Conservation (phyloP, 352 stramenopile species). For the Globisporangium apiculatum region DNA sequence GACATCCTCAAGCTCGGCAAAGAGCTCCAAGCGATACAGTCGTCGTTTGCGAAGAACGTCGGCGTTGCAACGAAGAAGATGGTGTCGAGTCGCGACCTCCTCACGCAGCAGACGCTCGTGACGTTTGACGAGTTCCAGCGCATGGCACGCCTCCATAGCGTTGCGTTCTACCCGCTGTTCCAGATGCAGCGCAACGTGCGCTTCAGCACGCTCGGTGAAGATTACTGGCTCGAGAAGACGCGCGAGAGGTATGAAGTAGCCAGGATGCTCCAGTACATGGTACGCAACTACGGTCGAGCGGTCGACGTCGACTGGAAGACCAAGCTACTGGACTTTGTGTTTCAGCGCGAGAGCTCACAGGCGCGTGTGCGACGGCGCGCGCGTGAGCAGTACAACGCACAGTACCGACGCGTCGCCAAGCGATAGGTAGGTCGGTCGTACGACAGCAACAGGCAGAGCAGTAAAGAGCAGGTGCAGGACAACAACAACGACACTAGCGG, state of each 20-base stretch:
- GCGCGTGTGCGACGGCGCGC: slow-evolving; percentile 25
- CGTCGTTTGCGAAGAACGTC: slow-evolving; percentile 39
- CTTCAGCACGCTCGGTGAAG: slow-evolving; percentile 23
- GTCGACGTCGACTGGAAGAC: slow-evolving; percentile 32
- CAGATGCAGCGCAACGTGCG: slow-evolving; percentile 43
- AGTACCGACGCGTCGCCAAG: not conserved
- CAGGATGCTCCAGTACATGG: slow-evolving; percentile 31
- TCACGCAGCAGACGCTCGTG: slow-evolving; percentile 14
- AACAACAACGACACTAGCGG: no score
- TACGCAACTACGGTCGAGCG: slow-evolving; percentile 24
- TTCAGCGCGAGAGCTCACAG: slow-evolving; percentile 21
- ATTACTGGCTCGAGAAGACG: slow-evolving; percentile 47
- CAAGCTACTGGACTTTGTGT: slow-evolving; percentile 19
- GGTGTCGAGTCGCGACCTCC: slow-evolving; percentile 14
- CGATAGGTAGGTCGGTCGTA: no score
- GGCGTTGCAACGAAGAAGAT: slow-evolving; percentile 35
- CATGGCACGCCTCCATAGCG: slow-evolving; percentile 33
- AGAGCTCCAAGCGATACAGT: slow-evolving; percentile 34
- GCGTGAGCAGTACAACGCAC: slow-evolving; percentile 28
- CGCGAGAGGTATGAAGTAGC: slow-evolving; percentile 30
- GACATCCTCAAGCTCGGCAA: slow-evolving; percentile 31
- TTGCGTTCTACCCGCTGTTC: slow-evolving; percentile 49
- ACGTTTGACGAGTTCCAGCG: slow-evolving; percentile 50
- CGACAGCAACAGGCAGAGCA: no score
- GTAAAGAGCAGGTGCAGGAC: no score